phyloP scores from a whole-genome alignment of 2,329 filamentous ascomycete genomes.

The Aureobasidium vineae region DNA sequence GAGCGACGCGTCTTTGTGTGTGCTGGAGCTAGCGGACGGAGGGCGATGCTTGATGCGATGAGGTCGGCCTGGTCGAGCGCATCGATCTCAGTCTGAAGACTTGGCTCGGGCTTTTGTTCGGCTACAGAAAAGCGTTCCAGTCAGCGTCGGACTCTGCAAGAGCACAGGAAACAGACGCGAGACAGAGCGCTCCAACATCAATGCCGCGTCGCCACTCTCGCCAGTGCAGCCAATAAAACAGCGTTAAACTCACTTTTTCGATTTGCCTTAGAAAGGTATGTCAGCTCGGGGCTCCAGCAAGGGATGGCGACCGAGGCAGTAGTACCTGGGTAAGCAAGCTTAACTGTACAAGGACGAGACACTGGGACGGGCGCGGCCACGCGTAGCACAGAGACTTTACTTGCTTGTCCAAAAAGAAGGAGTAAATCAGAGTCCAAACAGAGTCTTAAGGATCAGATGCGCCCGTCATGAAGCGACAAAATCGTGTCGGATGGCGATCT shows the following conservation, averaged over 20 bases:
- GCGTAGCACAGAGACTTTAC: slow-evolving; percentile 5
- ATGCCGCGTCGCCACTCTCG: slow-evolving; percentile 13
- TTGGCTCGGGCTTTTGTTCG: slow-evolving; percentile 19
- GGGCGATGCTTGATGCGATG: slow-evolving; percentile 5
- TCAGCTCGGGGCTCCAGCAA: slow-evolving; percentile 16
- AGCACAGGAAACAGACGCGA: slow-evolving; percentile 16
- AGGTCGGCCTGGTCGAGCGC: neutral
- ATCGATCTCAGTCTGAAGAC: slow-evolving; percentile 10
- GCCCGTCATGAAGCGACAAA: slow-evolving; percentile 22
- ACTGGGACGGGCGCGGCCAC: slow-evolving; percentile 1
- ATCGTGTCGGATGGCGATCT: slow-evolving; percentile 15
- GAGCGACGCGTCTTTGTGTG: slow-evolving; percentile 7
- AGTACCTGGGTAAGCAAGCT: slow-evolving; percentile 10
- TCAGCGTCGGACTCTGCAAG: neutral
- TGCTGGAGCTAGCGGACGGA: slow-evolving; percentile 7
- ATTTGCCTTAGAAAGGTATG: slow-evolving; percentile 19
- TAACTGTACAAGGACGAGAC: neutral
- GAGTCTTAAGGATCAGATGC: slow-evolving; percentile 22
- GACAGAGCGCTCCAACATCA: neutral
- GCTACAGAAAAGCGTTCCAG: slow-evolving; percentile 10
- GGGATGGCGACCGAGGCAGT: slow-evolving; percentile 16
- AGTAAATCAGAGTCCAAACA: slow-evolving; percentile 12
- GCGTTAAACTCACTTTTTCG: slow-evolving; percentile 24
- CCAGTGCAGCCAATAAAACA: slow-evolving; percentile 11
- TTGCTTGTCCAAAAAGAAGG: neutral